Conservation (phyloP, 1,284 basidiomycete species). For the Puccinia hordei region DNA sequence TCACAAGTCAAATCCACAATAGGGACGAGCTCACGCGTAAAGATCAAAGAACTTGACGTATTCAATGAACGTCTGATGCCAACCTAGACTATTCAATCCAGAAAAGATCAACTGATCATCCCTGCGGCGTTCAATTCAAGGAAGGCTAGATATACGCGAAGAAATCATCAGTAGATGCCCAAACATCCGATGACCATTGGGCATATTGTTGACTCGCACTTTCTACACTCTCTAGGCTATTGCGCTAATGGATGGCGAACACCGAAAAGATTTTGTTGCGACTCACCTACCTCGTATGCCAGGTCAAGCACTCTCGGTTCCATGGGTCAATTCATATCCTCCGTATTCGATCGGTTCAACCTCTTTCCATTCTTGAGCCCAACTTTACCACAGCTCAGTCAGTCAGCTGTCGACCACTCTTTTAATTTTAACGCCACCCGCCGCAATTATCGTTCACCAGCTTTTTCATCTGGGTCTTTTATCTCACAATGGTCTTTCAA, state of each 20-base stretch:
- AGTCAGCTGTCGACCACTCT: neutral
- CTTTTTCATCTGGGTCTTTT: slow-evolving; percentile 24
- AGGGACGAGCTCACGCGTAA: neutral
- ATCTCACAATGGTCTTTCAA: slow-evolving; percentile 28
- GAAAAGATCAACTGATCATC: neutral
- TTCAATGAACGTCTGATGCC: neutral
- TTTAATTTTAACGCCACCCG: slow-evolving; percentile 12
- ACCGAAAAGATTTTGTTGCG: slow-evolving; percentile 41
- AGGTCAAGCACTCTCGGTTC: slow-evolving; percentile 3
- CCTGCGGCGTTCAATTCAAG: neutral
- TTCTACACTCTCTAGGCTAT: neutral
- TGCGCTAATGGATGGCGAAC: slow-evolving; percentile 42
- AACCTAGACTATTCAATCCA: no score
- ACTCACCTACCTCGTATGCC: slow-evolving; percentile 1
- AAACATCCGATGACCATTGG: neutral
- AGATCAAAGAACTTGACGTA: neutral
- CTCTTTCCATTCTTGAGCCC: slow-evolving; percentile 27
- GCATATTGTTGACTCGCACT: neutral
- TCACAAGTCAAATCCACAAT: no score
- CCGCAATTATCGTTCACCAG: slow-evolving; percentile 5
- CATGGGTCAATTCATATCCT: neutral
- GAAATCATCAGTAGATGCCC: neutral
- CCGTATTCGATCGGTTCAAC: slow-evolving; percentile 29
- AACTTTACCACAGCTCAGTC: neutral
- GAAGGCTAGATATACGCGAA: neutral